Evolutionary conservation across 306 rosid species (phyloP).

Genomic region (Lotus japonicus): DNA sequence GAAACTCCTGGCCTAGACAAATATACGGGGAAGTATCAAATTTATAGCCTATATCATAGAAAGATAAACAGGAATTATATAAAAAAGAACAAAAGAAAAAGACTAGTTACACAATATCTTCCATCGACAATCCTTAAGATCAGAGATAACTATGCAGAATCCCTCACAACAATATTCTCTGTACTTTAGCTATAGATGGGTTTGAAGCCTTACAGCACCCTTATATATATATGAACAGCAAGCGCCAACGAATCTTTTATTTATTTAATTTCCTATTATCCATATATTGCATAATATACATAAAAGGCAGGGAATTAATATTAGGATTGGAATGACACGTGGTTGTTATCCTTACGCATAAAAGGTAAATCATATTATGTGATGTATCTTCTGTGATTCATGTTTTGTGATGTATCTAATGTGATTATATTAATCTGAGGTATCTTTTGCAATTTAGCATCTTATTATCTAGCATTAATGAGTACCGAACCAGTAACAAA

Average conservation of each 20-base stretch:
- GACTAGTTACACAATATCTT: constrained; percentile 1
- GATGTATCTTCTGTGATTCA: too few relatives aligned
- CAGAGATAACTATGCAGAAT: not conserved
- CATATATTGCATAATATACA: not conserved
- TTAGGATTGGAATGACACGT: too few relatives aligned
- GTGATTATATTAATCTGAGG: too few relatives aligned
- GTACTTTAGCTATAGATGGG: not conserved
- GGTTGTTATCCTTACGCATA: too few relatives aligned
- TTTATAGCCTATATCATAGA: constrained; percentile 13
- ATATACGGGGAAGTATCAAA: constrained; percentile 17
- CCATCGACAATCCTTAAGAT: constrained; percentile 16
- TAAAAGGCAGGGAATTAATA: not conserved
- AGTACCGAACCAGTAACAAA: not conserved
- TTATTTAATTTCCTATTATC: not conserved
- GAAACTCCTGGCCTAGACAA: constrained; percentile 52
- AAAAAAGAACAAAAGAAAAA: not conserved
- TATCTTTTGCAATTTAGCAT: not conserved
- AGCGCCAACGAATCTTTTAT: not conserved
- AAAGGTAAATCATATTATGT: too few relatives aligned
- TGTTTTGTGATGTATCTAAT: too few relatives aligned
- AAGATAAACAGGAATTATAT: constrained; percentile 5
- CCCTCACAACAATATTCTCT: not conserved
- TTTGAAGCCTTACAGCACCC: constrained; percentile 14
- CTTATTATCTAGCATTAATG: constrained; percentile 13
- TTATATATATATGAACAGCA: not conserved